Evolutionary conservation across 257 asterid genomes (phyloP), one percentile per base, ranked within the genome.

Genomic region (Linderniella brevidens): DNA sequence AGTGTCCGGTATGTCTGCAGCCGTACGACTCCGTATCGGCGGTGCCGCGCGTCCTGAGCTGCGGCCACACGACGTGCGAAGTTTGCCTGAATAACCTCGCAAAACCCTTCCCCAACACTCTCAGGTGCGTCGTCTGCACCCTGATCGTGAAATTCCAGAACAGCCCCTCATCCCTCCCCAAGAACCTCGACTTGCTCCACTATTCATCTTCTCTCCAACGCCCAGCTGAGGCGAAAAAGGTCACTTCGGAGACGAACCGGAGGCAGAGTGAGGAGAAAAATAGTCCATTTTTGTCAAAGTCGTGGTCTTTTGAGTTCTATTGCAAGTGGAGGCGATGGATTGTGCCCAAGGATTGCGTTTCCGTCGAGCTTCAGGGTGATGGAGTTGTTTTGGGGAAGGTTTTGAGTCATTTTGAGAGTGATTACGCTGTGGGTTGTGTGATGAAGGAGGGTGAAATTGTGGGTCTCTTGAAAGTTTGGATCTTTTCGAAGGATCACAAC

Each of bases 51-150:
- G 93, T 88, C 48, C 86, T 88, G 50, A 54, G 80, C 25, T 88
- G 97, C 51, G 97, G 97, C 70, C 97, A 88, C 67, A 73, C 92
- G 50, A 68, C 74, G 65, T 88, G 97, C 46, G 77, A 80, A 39
- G 66, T 62, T 58, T 88, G 97, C 68, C 71, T 88, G 32, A 53
- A 64, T 4, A 92, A 66, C 62, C 84, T 88, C 48, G 83, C 79
- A 46, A 70, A 70, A 19, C 92, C 95, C 19, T 88, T 76, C 50
- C 76, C 86, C 17, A 25, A 60, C 59, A 74, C 95, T 11, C 63
- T 75, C 62, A 79, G 97, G 49, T 88, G 95, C 65, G 79, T 93
- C 35, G 70, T 79, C 18, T 88, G 97, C 58, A 83, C 84, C 17
- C 83, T 68, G 35, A 83, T 83, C 37, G 69, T 76, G 36, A 80